Evolutionary conservation across 805 yeast genomes (phyloP), one percentile per base, ranked within the genome.

Genomic region (Myxozyma melibiosi): DNA sequence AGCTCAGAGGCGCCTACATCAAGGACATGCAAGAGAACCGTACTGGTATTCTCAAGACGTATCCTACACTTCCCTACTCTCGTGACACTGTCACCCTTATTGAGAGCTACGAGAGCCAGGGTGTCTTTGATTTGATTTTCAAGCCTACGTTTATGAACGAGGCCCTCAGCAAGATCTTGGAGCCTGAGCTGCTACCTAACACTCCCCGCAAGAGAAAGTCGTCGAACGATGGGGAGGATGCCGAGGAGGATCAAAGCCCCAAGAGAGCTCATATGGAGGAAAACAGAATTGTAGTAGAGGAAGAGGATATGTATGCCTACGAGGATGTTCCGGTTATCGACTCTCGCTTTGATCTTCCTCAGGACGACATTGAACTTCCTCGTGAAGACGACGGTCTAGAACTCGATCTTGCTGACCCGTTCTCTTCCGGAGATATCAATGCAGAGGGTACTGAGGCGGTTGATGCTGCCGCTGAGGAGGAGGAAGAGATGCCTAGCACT

Each of bases 1-100:
- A 79, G 43, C 68, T 82, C 38, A 72, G 78, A n/a, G 68, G 77
- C 4, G 80, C 75, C 1, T 61, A 64, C 33, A 67, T 76, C 33
- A 70, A 71, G 52, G 62, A 63, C 28, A 61, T 65, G 47, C 78
- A 74, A 58, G 58, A 57, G 50, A 40, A 66, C 57, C 60, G 70
- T 59, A 62, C 74, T 2, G 55, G 53, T 3, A 57, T 62, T 24
- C 18, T 55, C 11, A 57, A 46, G n/a, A 43, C 49, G 16, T 58
- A 64, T 13, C 48, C 64, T 18, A 28, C 41, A 4, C 53, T 66
- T 8, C 61, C 67, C 13, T 39, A 43, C 33, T 33, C 54, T 6
- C 57, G 57, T 22, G 58, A 58, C 16, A 31, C 13, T 7, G 60
- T 55, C 11, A 50, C 63, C 18, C 39, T 58, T 16, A 35, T 58